Evolutionary conservation across 2,329 filamentous ascomycete genomes (phyloP), one percentile per base, ranked within the genome.

Genomic region (Exophiala dermatitidis): DNA sequence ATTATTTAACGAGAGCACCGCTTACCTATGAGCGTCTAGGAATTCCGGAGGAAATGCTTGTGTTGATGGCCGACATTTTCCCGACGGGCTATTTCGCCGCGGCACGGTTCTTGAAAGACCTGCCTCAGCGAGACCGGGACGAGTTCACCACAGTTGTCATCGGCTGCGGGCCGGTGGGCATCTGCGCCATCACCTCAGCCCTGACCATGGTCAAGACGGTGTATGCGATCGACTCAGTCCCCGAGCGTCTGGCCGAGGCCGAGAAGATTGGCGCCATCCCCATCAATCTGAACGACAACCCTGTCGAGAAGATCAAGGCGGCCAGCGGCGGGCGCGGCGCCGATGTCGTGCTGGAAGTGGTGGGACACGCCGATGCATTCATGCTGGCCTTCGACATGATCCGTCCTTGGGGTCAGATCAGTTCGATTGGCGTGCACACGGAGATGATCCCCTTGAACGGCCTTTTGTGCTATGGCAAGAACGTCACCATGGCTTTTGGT

Each of bases 141-240:
- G 60, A 62, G 31, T 60, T 52, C 45, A 62, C 72, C n/a, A 75
- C 85, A 1, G 82, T 81, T 1, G 76, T 85, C 1, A 85, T 84
- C 54, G 83, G 82, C 0, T 80, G 78, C 2, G 81, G 82, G 0
- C 82, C 82, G 0, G 81, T 85, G 1, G 82, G 83, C 1, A 67
- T 85, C 3, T 83, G 85, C 77, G 80, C 82, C 2, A 82, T 82
- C 3, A 85, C 85, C 65, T 82, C 76, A 0, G 83, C 77, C 0
- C 66, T 85, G 2, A 75, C 82, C 0, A 83, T 82, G 2, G 83
- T 82, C 1, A 79, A 76, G 5, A 75, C 72, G 9, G 78, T 86
- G 0, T 85, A 74, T 50, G 79, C 83, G 0, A 79, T 86, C 3
- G 83, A 86, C 57, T 77, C 77, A 29, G 80, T 85, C 0, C 72